Evolutionary conservation across 2,329 filamentous ascomycete genomes (phyloP).

Genomic region (Aspergillus cejpii): DNA sequence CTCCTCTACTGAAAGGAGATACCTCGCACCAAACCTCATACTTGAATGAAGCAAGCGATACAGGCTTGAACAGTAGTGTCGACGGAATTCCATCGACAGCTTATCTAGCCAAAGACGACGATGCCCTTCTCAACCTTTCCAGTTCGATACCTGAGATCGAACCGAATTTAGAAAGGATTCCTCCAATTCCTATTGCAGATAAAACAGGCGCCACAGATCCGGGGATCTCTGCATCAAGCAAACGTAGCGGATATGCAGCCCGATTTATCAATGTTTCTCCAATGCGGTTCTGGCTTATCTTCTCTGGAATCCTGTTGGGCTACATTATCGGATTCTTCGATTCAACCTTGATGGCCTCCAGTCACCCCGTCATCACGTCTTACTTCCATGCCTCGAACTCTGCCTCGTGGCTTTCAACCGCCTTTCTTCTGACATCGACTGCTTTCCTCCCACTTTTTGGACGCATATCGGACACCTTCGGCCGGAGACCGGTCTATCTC

Average conservation of each 20-base stretch:
- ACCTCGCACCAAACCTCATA: constrained; percentile 19
- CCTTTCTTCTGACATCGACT: constrained; percentile 69
- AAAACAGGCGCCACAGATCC: constrained; percentile 8
- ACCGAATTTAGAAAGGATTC: constrained; percentile 21
- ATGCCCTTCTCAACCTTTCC: constrained; percentile 17
- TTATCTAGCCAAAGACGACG: constrained; percentile 14
- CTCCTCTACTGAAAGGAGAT: constrained; percentile 13
- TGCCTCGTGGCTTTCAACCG: constrained; percentile 75
- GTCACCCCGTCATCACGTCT: constrained; percentile 73
- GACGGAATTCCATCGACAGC: constrained; percentile 7
- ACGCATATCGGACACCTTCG: constrained; percentile 65
- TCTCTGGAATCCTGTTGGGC: constrained; percentile 51
- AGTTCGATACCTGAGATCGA: constrained; percentile 24
- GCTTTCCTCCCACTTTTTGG: constrained; percentile 70
- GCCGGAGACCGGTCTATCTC: constrained; percentile 62
- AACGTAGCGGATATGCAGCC: constrained; percentile 21
- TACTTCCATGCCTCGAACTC: constrained; percentile 71
- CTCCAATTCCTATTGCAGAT: constrained; percentile 11
- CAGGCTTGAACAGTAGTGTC: constrained; percentile 29
- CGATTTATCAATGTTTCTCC: constrained; percentile 37
- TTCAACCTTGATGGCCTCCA: constrained; percentile 72
- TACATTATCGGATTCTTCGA: constrained; percentile 61
- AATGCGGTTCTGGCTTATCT: constrained; percentile 57
- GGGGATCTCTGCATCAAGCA: constrained; percentile 3
- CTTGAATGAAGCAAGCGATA: constrained; percentile 32